phyloP scores from a whole-genome alignment of 2,329 filamentous ascomycete genomes.

The Epichloe typhina region DNA sequence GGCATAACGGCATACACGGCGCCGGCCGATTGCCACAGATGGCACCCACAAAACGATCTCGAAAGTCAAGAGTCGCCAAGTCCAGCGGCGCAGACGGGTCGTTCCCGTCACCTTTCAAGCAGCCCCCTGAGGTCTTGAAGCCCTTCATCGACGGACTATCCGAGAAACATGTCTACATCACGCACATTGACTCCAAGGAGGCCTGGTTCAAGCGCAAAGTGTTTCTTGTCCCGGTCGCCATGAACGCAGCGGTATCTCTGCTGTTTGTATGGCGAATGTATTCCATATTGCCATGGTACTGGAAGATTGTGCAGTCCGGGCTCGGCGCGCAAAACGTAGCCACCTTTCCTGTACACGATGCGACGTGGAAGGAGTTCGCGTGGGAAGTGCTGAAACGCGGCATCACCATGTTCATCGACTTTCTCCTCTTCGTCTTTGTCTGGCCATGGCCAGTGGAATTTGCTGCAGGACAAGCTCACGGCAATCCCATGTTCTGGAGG shows the following conservation, averaged over 20 bases:
- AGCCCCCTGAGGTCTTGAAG: constrained; percentile 48
- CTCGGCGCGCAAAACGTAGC: constrained; percentile 54
- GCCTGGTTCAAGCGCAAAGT: constrained; percentile 65
- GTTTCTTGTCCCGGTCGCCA: constrained; percentile 63
- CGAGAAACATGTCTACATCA: constrained; percentile 63
- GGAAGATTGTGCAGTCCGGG: constrained; percentile 47
- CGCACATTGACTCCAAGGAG: constrained; percentile 66
- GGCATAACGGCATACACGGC: not conserved
- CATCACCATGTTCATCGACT: constrained; percentile 60
- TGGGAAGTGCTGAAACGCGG: constrained; percentile 47
- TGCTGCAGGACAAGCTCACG: constrained; percentile 42
- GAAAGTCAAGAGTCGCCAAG: constrained; percentile 18
- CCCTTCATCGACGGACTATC: constrained; percentile 56
- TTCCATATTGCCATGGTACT: constrained; percentile 60
- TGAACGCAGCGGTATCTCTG: constrained; percentile 56
- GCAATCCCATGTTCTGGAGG: constrained; percentile 60
- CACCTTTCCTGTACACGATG: constrained; percentile 45
- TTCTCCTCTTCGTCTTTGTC: constrained; percentile 51
- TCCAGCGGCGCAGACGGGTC: constrained; percentile 15
- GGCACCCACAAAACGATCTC: constrained; percentile 21
- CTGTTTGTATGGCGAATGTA: constrained; percentile 58
- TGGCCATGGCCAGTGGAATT: constrained; percentile 66
- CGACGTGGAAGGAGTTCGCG: constrained; percentile 42
- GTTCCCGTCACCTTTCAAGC: constrained; percentile 54
- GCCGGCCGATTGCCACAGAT: constrained; percentile 8